These are phyloP conservation scores for Fraxinus dipetala DNA, from an alignment of 305 asterid species.

Conservation along the genomic window DNA sequence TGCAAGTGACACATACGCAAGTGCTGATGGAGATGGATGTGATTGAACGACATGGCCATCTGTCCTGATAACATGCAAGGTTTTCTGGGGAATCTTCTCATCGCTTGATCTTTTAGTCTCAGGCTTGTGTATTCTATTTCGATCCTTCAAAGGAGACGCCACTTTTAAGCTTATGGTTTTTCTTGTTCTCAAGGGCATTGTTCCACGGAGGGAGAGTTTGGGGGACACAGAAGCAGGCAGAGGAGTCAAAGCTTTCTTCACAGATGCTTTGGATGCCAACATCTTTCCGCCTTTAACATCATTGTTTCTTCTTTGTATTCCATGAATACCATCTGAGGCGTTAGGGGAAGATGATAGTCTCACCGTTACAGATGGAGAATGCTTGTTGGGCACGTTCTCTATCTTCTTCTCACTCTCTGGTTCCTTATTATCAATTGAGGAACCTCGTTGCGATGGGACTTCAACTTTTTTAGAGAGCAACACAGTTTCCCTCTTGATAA, in stretches of 20 bases:
- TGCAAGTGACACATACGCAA: conserved; percentile 23
- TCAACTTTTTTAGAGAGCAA: conserved; percentile 40
- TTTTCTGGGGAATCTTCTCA: conserved; percentile 53
- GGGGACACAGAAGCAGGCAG: conserved; percentile 2
- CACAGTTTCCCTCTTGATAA: conserved; percentile 43
- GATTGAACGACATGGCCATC: conserved; percentile 25
- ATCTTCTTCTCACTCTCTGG: conserved; percentile 33
- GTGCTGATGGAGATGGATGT: conserved; percentile 35
- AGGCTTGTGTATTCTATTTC: conserved; percentile 26
- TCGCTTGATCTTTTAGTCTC: conserved; percentile 29
- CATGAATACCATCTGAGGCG: conserved; percentile 30
- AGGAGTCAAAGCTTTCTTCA: conserved; percentile 31
- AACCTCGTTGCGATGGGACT: conserved; percentile 19
- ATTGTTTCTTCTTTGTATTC: conserved; percentile 30
- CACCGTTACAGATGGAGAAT: conserved; percentile 22
- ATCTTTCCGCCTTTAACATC: conserved; percentile 25
- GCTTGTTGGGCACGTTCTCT: conserved; percentile 24
- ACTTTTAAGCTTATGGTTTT: conserved; percentile 35
- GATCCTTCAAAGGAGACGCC: conserved; percentile 35
- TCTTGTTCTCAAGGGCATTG: conserved; percentile 30
- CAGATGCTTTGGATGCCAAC: conserved; percentile 28
- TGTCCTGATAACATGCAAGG: conserved; percentile 49
- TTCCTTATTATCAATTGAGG: conserved; percentile 14
- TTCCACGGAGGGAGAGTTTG: conserved; percentile 31
- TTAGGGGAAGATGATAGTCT: conserved; percentile 32